A percentile compares a stretch with the other conserved stretches of the same genome.
Conservation (phyloP, 2,329 filamentous ascomycete species). For the Fusarium ambrosium region DNA sequence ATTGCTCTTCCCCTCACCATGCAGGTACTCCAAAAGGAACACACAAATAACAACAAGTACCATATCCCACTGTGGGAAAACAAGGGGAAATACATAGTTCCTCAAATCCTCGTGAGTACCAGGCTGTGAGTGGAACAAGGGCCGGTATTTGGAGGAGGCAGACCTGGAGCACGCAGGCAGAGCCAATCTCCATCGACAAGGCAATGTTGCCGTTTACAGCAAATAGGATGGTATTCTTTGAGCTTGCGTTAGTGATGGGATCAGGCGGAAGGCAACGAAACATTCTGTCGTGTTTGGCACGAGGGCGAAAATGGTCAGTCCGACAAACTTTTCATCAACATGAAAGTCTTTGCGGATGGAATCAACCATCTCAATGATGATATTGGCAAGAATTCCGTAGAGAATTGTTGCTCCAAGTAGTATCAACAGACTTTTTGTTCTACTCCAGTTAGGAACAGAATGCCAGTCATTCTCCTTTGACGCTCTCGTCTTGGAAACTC, state of each 20-base stretch:
- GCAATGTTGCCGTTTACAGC: not conserved
- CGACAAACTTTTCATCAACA: not conserved
- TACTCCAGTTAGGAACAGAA: not conserved
- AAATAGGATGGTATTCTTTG: not conserved
- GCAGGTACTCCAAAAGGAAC: not conserved
- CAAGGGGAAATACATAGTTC: not conserved
- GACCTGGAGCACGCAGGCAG: not conserved
- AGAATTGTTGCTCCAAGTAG: not conserved
- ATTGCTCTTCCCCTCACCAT: not conserved
- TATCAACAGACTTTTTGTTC: not conserved
- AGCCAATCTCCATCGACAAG: not conserved
- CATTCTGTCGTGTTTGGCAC: not conserved
- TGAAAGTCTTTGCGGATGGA: not conserved
- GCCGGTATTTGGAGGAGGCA: not conserved
- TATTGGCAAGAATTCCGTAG: not conserved
- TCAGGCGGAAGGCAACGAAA: not conserved
- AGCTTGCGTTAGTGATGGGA: not conserved
- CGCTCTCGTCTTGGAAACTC: not conserved
- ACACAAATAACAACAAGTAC: not conserved
- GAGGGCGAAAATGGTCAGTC: not conserved
- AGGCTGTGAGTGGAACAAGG: not conserved
- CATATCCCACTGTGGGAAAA: constrained; percentile 13
- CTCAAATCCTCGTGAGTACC: not conserved
- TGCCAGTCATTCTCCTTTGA: not conserved
- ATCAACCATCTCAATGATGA: not conserved